A percentile compares a stretch with the other conserved stretches of the same genome.
phyloP scores from a whole-genome alignment of 1,284 basidiomycete species.

The Ganoderma multipileum region DNA sequence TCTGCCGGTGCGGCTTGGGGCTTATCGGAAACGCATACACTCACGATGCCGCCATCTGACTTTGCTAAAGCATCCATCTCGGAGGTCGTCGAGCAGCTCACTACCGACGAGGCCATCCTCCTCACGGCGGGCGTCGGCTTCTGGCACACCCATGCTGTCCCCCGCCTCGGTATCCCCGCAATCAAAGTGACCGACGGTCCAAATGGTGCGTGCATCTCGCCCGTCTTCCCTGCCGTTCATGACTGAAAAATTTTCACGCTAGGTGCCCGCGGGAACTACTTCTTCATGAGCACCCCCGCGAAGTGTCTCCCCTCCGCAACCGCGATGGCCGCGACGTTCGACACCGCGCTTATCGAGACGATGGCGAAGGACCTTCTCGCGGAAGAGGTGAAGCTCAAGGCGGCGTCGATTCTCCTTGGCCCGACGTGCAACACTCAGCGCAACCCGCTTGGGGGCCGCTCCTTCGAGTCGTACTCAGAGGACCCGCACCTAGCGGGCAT shows the following conservation, averaged over 20 bases:
- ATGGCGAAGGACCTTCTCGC: conserved; percentile 73
- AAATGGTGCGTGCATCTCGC: conserved; percentile 53
- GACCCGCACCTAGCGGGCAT: conserved; percentile 77
- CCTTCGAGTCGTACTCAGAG: conserved; percentile 84
- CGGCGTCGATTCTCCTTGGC: conserved; percentile 73
- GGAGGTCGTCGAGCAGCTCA: conserved; percentile 67
- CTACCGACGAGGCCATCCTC: conserved; percentile 73
- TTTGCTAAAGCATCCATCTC: conserved; percentile 69
- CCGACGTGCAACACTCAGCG: conserved; percentile 86
- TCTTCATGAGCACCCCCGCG: conserved; percentile 57
- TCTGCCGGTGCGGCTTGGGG: not conserved
- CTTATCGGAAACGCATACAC: not conserved
- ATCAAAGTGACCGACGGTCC: conserved; percentile 82
- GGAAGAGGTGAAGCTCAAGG: conserved; percentile 72
- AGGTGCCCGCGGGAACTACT: conserved; percentile 47
- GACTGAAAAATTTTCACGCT: not conserved
- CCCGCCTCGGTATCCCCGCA: conserved; percentile 71
- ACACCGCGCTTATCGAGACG: conserved; percentile 66
- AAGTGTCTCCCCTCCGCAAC: conserved; percentile 72
- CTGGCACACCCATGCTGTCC: conserved; percentile 76
- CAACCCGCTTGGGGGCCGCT: conserved; percentile 76
- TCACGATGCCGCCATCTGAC: conserved; percentile 67
- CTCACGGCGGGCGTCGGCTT: conserved; percentile 77
- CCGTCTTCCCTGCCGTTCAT: not conserved
- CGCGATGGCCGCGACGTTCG: conserved; percentile 78